These are phyloP conservation scores for Chlorella sp. DNA, from an alignment of 139 green algal species.

Conservation along the genomic window DNA sequence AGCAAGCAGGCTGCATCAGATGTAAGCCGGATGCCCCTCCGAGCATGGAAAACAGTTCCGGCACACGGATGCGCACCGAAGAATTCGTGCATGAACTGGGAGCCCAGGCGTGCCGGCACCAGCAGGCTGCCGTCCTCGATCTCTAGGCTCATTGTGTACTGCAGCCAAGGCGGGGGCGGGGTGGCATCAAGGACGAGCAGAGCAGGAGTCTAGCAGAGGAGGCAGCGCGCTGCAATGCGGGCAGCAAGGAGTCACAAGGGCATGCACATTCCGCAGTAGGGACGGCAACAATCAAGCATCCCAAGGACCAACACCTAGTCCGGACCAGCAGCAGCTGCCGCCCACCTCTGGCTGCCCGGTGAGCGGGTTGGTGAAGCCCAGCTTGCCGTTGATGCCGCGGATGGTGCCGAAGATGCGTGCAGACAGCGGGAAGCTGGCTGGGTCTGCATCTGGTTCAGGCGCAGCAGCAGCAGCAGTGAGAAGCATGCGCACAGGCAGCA, in stretches of 20 bases:
- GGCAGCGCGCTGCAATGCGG: too few species aligned
- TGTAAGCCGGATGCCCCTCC: too few species aligned
- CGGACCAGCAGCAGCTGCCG: background rate
- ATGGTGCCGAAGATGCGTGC: constrained; percentile 10
- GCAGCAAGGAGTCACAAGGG: too few species aligned
- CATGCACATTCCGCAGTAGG: too few species aligned
- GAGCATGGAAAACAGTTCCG: too few species aligned
- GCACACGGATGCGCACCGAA: constrained; percentile 28
- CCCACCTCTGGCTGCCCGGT: constrained; percentile 13
- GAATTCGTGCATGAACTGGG: constrained; percentile 30
- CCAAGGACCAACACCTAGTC: too few species aligned
- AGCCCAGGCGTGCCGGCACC: constrained; percentile 8
- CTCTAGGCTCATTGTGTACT: constrained; percentile 26
- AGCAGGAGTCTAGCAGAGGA: too few species aligned
- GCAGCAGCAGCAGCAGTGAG: background rate
- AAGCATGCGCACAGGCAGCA: background rate
- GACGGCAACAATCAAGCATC: too few species aligned
- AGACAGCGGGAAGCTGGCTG: background rate
- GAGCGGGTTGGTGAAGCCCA: constrained; percentile 10
- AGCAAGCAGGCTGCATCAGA: background rate
- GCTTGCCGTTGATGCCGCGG: constrained; percentile 8
- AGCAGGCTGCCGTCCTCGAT: constrained; percentile 41
- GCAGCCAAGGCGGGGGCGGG: background rate
- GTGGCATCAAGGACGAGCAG: too few species aligned
- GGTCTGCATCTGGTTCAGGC: background rate